A percentile compares a stretch with the other conserved stretches of the same genome.
These are phyloP conservation scores for Pseudoscleropodium purum DNA, from an alignment of 225 moss, liverwort and hornwort species.

Conservation along the genomic window DNA sequence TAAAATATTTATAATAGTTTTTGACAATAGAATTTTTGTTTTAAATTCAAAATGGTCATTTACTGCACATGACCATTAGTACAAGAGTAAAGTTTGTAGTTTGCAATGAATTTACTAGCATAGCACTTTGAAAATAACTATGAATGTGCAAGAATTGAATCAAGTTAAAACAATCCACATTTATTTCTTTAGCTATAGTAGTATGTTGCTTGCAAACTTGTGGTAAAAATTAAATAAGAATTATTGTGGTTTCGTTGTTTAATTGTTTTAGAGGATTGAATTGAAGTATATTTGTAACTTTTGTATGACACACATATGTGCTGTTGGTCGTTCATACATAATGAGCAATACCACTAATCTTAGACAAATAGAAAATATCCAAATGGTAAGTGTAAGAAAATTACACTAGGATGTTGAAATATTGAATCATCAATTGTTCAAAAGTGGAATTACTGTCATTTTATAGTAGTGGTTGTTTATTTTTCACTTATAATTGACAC, in stretches of 20 bases:
- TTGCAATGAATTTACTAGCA: too few relatives aligned
- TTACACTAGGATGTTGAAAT: not conserved
- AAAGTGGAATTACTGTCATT: not conserved
- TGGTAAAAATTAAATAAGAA: not conserved
- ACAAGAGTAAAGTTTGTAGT: not conserved
- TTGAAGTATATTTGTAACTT: not conserved
- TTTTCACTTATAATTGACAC: not conserved
- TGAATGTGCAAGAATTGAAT: not conserved
- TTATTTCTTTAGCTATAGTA: not conserved
- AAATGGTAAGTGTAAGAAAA: not conserved
- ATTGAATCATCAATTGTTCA: not conserved
- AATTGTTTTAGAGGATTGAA: too few relatives aligned
- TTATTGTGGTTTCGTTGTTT: not conserved
- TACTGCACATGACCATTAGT: not conserved
- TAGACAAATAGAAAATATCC: accelerated
- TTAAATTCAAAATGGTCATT: not conserved
- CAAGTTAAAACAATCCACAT: not conserved
- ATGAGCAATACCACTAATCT: accelerated
- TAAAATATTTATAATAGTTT: not conserved
- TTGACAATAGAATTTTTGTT: not conserved
- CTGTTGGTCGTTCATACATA: not conserved
- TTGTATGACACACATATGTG: not conserved
- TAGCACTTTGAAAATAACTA: too few relatives aligned
- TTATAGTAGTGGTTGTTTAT: not conserved
- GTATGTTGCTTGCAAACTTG: not conserved